phyloP scores from a whole-genome alignment of 2,329 filamentous ascomycete genomes.

The Sclerotinia nivalis region DNA sequence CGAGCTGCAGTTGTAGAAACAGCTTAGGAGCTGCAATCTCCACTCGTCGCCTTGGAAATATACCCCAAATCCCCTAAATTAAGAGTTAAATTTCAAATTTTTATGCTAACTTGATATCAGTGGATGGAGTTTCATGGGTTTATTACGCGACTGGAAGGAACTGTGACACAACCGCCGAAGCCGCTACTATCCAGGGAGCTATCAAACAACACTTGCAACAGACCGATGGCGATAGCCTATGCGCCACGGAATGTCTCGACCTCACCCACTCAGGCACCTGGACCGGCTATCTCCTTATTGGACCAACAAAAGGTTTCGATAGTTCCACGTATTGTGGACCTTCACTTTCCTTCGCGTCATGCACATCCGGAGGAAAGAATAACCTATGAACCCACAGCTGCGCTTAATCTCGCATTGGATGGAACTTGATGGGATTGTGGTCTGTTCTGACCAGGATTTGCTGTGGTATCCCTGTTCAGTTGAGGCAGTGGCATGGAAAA shows the following conservation, averaged over 20 bases:
- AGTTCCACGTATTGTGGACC: neutral
- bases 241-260: neutral
- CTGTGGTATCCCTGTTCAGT: neutral
- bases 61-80: neutral
- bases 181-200: neutral
- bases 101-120: neutral
- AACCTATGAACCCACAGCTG: neutral
- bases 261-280: neutral
- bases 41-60: too few species aligned
- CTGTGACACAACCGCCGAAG: neutral
- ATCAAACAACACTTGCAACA: neutral
- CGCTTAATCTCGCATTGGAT: neutral
- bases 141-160: neutral
- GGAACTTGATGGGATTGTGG: neutral
- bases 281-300: neutral
- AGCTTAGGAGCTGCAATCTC: too few species aligned
- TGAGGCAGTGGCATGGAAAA: neutral
- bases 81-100: neutral
- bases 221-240: neutral
- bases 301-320: neutral
- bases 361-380: neutral
- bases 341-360: neutral
- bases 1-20: too few species aligned
- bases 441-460: neutral
- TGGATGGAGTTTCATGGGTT: neutral